Percentiles rank a stretch among this genome's conserved stretches.
These are phyloP conservation scores for Neurospora intermedia DNA, from an alignment of 495 filamentous ascomycete genomes.

Conservation along the genomic window DNA sequence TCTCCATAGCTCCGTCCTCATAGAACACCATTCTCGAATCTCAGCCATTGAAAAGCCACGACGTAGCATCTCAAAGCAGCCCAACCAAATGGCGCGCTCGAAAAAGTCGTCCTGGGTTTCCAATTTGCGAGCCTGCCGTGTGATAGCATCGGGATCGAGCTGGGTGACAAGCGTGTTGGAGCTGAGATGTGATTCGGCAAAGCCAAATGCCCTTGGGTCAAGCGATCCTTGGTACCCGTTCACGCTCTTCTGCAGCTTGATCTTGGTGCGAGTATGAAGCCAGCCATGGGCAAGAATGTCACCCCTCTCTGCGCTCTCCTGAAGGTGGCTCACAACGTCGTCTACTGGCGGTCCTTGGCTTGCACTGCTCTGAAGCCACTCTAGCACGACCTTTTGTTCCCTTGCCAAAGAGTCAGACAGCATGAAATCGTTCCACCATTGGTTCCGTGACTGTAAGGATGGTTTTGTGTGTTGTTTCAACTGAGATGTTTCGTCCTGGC, in stretches of 20 bases:
- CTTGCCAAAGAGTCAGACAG: conserved; percentile 39
- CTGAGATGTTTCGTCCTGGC: conserved; percentile 22
- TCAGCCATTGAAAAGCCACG: conserved; percentile 60
- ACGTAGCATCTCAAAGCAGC: conserved; percentile 79
- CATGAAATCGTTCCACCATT: conserved; percentile 38
- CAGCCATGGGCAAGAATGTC: conserved; percentile 74
- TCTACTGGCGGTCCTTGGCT: conserved; percentile 59
- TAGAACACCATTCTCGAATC: conserved; percentile 70
- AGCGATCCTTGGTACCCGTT: conserved; percentile 51
- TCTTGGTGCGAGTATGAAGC: conserved; percentile 79
- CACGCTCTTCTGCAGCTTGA: conserved; percentile 83
- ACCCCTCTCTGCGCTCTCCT: conserved; percentile 50
- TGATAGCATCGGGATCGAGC: conserved; percentile 82
- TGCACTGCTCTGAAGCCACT: conserved; percentile 73
- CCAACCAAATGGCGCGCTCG: conserved; percentile 78
- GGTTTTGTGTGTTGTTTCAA: conserved; percentile 8
- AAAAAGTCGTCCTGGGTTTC: conserved; percentile 74
- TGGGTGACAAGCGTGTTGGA: conserved; percentile 69
- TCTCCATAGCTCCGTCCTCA: conserved; percentile 75
- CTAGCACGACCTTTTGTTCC: conserved; percentile 64
- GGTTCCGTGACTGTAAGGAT: conserved; percentile 12
- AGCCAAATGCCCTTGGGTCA: conserved; percentile 46
- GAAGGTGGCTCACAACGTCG: conserved; percentile 60
- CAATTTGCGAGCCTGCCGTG: conserved; percentile 61
- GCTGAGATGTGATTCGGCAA: conserved; percentile 46